These are phyloP conservation scores for Bremia lactucae DNA, from an alignment of 352 stramenopile genomes.

Conservation along the genomic window DNA sequence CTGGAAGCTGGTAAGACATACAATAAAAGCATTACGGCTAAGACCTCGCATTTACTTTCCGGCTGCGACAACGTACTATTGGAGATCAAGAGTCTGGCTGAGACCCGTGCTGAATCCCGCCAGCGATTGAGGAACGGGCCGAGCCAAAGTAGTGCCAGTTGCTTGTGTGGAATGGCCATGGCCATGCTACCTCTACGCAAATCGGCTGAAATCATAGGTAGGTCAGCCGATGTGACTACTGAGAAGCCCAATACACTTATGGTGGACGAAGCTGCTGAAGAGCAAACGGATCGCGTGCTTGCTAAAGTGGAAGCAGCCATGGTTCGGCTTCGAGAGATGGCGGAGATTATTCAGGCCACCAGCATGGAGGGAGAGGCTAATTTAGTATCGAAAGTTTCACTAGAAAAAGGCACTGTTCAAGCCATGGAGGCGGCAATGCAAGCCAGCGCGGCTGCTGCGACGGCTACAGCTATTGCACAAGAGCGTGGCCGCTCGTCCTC, in stretches of 20 bases:
- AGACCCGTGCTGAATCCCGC: slow-evolving; percentile 39
- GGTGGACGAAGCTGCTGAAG: slow-evolving; percentile 57
- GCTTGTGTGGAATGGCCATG: slow-evolving; percentile 47
- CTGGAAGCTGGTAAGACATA: slow-evolving; percentile 76
- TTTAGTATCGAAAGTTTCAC: slow-evolving; percentile 60
- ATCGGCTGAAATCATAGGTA: slow-evolving; percentile 5
- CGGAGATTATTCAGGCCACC: slow-evolving; percentile 71
- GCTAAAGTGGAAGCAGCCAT: slow-evolving; percentile 68
- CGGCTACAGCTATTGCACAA: slow-evolving; percentile 60
- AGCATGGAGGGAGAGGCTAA: slow-evolving; percentile 81
- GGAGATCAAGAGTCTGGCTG: slow-evolving; percentile 62
- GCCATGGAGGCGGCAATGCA: slow-evolving; percentile 48
- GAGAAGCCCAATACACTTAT: slow-evolving; percentile 3
- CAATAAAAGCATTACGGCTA: slow-evolving; percentile 77
- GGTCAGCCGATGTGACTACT: slow-evolving; percentile 4
- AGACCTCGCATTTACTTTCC: slow-evolving; percentile 67
- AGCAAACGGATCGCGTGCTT: slow-evolving; percentile 69
- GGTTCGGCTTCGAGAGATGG: slow-evolving; percentile 56
- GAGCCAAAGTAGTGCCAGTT: slow-evolving; percentile 26
- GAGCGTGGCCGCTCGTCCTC: slow-evolving; percentile 46
- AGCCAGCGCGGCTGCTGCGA: slow-evolving; percentile 47
- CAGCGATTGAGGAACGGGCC: slow-evolving; percentile 28
- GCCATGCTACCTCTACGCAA: slow-evolving; percentile 42
- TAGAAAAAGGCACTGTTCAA: slow-evolving; percentile 48
- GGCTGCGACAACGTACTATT: slow-evolving; percentile 66